Evolutionary conservation across 495 filamentous ascomycete species (phyloP), one percentile per base, ranked within the genome.

Genomic region (Neurospora tetrasperma): DNA sequence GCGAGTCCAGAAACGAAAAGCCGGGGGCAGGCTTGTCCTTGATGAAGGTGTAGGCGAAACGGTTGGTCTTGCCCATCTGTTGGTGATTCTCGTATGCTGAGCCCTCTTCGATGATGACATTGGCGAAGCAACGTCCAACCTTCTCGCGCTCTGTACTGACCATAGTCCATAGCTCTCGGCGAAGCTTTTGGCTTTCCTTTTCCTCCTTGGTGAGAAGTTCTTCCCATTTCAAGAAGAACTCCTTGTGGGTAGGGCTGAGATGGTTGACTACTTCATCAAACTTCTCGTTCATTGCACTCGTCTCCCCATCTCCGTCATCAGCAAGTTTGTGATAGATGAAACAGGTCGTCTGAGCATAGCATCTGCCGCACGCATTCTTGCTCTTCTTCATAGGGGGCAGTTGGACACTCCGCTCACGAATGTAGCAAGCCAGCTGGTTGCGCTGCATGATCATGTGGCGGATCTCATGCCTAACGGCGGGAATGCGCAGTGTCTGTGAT

Each of bases 181-280:
- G 89, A 75, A 96, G 88, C 76, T 91, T 93, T 75, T 94, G 90
- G 74, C 91, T 87, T 77, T 94, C 93, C 74, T 89, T 92, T 79
- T 99, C 96, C 80, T 99, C 96, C 79, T 96, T 97, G 2, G 94
- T 97, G 16, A 99, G 84, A 7, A 99, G 87, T 59, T 89, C 86
- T 80, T 99, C 95, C 96, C 96, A 99, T 78, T 95, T 97, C 48
- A 90, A 85, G 78, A 99, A 97, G 77, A 98, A 99, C 12, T 89
- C 88, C 71, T 87, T 86, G 79, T 97, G 93, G 4, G 82, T 78
- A 2, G 90, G 86, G 39, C 86, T 92, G 39, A 98, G 84, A 77
- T 96, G 91, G 70, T 86, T 81, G 48, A 94, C 92, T 4, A 91
- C 83, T 41, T 92, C 89, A 20, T 91, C 89, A 73, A 97, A 97